Conservation (phyloP, 352 stramenopile genomes). For the Elongisporangium anandrum region DNA sequence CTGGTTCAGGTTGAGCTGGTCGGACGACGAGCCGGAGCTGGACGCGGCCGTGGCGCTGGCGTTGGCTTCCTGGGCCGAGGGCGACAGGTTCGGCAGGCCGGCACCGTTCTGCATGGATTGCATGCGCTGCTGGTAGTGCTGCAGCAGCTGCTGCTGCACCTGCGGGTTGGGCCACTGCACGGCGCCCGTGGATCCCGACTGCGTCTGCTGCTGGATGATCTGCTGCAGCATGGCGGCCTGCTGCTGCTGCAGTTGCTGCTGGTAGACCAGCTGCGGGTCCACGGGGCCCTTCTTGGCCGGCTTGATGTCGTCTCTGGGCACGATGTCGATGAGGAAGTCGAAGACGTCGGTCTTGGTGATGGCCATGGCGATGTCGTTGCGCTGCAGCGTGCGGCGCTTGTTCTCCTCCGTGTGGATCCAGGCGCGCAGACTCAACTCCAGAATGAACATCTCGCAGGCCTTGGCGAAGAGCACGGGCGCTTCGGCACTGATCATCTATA, state of each 20-base stretch:
- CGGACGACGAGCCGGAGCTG: conserved; percentile 19
- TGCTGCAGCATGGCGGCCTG: conserved; percentile 86
- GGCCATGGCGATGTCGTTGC: conserved; percentile 87
- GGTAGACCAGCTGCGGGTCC: conserved; percentile 77
- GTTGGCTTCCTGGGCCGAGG: conserved; percentile 25
- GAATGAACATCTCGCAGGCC: conserved; percentile 94
- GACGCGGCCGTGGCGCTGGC: conserved; percentile 12
- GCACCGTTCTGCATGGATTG: conserved; percentile 54
- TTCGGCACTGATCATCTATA: conserved; percentile 91
- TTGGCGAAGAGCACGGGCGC: conserved; percentile 92
- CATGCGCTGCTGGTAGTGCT: conserved; percentile 87
- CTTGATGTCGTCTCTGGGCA: conserved; percentile 86
- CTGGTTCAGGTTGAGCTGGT: conserved; percentile 72
- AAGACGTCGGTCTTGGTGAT: conserved; percentile 91
- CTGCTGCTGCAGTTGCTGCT: conserved; percentile 86
- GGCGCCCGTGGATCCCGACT: conserved; percentile 42
- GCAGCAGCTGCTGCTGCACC: conserved; percentile 84
- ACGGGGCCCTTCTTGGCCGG: conserved; percentile 77
- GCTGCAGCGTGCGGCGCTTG: conserved; percentile 91
- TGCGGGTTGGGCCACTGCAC: conserved; percentile 77
- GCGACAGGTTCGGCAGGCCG: conserved; percentile 31
- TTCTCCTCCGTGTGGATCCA: conserved; percentile 92
- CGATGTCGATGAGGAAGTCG: conserved; percentile 92
- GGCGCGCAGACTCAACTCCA: conserved; percentile 85
- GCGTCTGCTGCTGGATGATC: conserved; percentile 76